phyloP scores from a whole-genome alignment of 2,329 filamentous ascomycete species.

The Hypoxylon sp. region DNA sequence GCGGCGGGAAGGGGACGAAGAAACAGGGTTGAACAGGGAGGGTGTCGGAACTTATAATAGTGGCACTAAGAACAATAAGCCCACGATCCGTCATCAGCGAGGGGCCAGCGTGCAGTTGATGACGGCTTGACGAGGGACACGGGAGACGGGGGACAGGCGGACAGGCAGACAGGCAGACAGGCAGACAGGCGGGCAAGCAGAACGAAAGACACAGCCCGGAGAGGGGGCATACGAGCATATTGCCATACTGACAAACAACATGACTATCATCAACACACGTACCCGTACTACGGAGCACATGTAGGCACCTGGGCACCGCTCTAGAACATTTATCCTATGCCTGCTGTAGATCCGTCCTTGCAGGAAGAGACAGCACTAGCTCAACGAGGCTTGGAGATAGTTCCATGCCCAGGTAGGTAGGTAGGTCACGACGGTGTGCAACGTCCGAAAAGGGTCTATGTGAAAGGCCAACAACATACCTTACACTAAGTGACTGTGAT shows the following conservation, averaged over 20 bases:
- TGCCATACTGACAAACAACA: not conserved
- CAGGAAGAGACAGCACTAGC: slow-evolving; percentile 32
- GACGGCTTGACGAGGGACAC: slow-evolving; percentile 30
- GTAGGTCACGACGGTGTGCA: slow-evolving; percentile 11
- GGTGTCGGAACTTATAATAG: slow-evolving; percentile 46
- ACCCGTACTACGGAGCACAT: slow-evolving; percentile 41
- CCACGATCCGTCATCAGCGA: slow-evolving; percentile 44
- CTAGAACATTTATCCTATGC: slow-evolving; percentile 38
- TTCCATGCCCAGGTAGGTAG: slow-evolving; percentile 16
- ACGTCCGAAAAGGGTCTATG: slow-evolving; percentile 10
- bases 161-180: slow-evolving; percentile 42
- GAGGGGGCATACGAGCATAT: not conserved
- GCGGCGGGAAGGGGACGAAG: slow-evolving; percentile 40
- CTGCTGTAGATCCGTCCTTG: slow-evolving; percentile 35
- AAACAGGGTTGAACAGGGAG: slow-evolving; percentile 40
- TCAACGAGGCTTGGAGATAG: slow-evolving; percentile 18
- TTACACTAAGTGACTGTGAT: not conserved
- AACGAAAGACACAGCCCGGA: slow-evolving; percentile 46
- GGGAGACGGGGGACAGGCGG: slow-evolving; percentile 36
- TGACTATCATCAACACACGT: slow-evolving; percentile 19
- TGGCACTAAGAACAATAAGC: slow-evolving; percentile 40
- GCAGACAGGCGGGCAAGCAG: slow-evolving; percentile 11
- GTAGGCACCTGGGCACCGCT: slow-evolving; percentile 32
- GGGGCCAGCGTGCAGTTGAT: slow-evolving; percentile 33
- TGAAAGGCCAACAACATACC: slow-evolving; percentile 30